Evolutionary conservation across 2,329 filamentous ascomycete genomes (phyloP).

Genomic region (Alternaria sp.): DNA sequence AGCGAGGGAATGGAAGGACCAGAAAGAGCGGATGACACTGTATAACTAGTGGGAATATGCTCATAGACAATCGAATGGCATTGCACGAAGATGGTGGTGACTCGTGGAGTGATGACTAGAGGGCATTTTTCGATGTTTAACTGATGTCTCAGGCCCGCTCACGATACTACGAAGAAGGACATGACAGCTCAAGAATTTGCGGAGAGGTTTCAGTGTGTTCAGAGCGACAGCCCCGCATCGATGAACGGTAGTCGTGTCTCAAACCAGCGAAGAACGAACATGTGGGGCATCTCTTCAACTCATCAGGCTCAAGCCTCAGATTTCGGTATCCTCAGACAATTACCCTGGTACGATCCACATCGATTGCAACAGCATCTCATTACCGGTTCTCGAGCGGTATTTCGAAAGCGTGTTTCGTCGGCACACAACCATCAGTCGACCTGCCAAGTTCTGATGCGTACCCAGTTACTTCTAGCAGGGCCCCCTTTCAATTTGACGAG

Average conservation of each 20-base stretch:
- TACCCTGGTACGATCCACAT: too few relatives aligned
- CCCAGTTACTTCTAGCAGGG: not conserved
- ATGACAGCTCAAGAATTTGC: not conserved
- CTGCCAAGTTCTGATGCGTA: not conserved
- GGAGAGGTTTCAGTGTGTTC: fast-evolving
- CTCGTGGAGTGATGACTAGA: not conserved
- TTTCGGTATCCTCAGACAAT: too few relatives aligned
- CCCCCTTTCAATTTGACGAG: not conserved
- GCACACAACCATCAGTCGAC: not conserved
- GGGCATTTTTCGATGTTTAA: not conserved
- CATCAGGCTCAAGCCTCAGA: not conserved
- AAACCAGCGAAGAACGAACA: not conserved
- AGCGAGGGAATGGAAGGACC: slow-evolving; percentile 6
- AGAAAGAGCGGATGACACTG: slow-evolving; percentile 26
- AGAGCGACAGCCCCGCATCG: not conserved
- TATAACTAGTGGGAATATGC: slow-evolving; percentile 44
- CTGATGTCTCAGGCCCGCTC: not conserved
- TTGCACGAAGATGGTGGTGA: slow-evolving; percentile 11
- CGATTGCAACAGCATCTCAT: too few relatives aligned
- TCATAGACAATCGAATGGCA: slow-evolving; percentile 45
- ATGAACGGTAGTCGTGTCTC: not conserved
- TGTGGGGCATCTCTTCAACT: not conserved
- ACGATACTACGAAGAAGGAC: not conserved
- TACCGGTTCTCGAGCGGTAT: not conserved
- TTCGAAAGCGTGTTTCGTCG: not conserved